Conservation (phyloP, 129 eudicot genomes). For the Pseudognaphalium luteoalbum region DNA sequence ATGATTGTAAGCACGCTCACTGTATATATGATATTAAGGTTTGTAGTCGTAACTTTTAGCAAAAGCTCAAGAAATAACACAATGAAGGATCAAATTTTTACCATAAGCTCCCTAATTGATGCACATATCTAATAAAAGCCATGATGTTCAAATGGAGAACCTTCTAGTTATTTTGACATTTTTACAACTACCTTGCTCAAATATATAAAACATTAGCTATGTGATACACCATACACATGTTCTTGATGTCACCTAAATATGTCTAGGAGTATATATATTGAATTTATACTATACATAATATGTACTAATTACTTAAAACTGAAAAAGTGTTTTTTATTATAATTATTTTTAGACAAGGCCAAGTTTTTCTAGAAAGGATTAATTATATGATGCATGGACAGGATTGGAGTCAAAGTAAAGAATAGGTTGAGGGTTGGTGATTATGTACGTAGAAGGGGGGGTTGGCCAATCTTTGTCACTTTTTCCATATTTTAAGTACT, state of each 20-base stretch:
- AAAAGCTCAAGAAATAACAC: no score
- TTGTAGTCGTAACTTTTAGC: neutral
- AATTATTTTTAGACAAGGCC: no score
- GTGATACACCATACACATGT: no score
- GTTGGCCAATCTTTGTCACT: conserved; percentile 37
- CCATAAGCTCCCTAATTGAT: neutral
- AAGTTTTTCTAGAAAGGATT: neutral
- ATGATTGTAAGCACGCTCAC: neutral
- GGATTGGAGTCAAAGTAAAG: conserved; percentile 45
- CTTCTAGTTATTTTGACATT: neutral
- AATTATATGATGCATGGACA: conserved; percentile 20
- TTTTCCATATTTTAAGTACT: neutral
- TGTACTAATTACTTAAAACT: no score
- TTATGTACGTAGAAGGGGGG: conserved; percentile 7
- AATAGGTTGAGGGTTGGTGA: conserved; percentile 35
- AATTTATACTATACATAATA: no score
- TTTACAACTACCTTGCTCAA: no score
- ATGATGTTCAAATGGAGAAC: neutral
- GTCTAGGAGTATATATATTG: no score
- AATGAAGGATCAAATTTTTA: no score
- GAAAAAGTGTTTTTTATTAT: no score
- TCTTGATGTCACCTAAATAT: no score
- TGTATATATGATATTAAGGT: no score
- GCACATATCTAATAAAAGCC: neutral
- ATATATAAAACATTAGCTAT: no score